Base-by-base conservation (phyloP, 345 rosid species). In the Hirschfeldia incana region DNA sequence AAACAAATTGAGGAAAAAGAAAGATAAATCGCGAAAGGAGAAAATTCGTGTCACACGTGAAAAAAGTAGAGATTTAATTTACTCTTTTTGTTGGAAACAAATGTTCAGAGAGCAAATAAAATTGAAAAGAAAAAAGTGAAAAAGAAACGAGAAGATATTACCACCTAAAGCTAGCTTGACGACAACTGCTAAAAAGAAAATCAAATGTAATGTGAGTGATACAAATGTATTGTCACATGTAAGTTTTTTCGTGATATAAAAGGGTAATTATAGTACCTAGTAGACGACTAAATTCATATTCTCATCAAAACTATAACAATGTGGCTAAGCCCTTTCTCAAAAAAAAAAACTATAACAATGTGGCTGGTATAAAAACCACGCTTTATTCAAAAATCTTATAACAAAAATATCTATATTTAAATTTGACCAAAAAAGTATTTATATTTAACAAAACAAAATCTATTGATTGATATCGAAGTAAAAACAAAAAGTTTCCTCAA, bases 21-120 rank as follows among this genome's bases (percentile, higher is more conserved):
- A 69, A 53, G n/a, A 76, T 46, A 66, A 73, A 77, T 75, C 42
- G 27, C 7, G 74, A 75, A 83, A 70, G 73, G 44, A 66, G 67
- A 64, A 78, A 80, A 80, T 76, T 76, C 70, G 69, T 76, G 26
- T 68, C 73, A 82, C 92, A 86, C 83, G 91, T 86, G 90, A 85
- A 79, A 76, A 80, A 80, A 80, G 83, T 76, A 70, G 65, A 71
- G 59, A 75, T 49, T 70, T 32, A 60, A 34, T 75, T 12, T 63
- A 63, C 69, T 63, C 13, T 39, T 39, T 39, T 11, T 51, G 21
- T 12, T 30, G 8, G 8, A 2, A 4, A 75, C 21, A 53, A 73
- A 51, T 42, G 67, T 21, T 70, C n/a, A 67, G 67, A 64, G 15
- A 39, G 13, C 73, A 72, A 29, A 44, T 21, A 74, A 74, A 65